Conservation (phyloP, 108 stramenopile species). For the Parietichytrium sp. region DNA sequence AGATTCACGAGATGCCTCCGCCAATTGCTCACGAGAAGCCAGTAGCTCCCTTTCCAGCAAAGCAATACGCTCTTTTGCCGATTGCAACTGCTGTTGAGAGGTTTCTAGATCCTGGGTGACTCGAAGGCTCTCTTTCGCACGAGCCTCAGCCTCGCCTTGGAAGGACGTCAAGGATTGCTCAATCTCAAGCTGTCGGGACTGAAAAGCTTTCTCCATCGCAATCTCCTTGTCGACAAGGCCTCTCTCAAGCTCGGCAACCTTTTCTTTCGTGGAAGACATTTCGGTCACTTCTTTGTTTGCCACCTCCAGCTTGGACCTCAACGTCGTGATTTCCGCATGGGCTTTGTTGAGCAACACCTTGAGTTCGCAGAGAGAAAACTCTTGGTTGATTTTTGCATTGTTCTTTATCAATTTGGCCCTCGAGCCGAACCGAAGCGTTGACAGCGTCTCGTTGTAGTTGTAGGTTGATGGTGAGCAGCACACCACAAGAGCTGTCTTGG, state of each 20-base stretch:
- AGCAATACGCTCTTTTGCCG: not conserved
- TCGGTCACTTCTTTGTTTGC: too few species aligned
- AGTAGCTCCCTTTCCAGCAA: not conserved
- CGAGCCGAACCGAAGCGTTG: slow-evolving; percentile 57
- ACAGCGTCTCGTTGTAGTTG: slow-evolving; percentile 55
- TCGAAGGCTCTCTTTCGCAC: not conserved
- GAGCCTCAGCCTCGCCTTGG: not conserved
- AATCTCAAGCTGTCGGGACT: too few species aligned
- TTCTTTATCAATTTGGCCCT: slow-evolving; percentile 57
- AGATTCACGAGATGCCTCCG: not conserved
- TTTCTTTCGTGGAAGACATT: too few species aligned
- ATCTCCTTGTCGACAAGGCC: too few species aligned
- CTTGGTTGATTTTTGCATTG: slow-evolving; percentile 53
- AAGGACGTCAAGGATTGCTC: too few species aligned
- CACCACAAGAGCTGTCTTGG: slow-evolving; percentile 47
- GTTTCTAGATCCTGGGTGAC: not conserved
- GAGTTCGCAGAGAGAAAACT: not conserved
- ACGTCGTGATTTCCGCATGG: not conserved
- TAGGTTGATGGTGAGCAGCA: slow-evolving; percentile 51
- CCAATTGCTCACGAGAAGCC: not conserved
- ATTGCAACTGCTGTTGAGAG: not conserved
- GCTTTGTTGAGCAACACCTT: not conserved
- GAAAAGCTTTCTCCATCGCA: too few species aligned
- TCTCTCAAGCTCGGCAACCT: too few species aligned
- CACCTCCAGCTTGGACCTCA: not conserved